phyloP scores from a whole-genome alignment of 2,329 filamentous ascomycete genomes.

The Aspergillus uvarum region DNA sequence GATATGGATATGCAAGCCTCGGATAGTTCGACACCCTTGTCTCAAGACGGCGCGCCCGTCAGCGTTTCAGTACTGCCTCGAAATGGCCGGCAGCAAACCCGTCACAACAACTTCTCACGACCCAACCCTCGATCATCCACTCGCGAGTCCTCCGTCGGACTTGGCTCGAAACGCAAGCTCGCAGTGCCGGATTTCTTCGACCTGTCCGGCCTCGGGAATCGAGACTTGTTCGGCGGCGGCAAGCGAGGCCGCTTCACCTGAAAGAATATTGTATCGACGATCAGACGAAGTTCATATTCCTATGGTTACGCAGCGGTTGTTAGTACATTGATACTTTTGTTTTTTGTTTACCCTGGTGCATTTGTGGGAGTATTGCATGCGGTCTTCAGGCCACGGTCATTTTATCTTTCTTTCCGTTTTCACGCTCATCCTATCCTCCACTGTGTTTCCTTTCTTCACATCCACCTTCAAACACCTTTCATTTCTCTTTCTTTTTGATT shows the following conservation, averaged over 20 bases:
- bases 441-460: slow-evolving; percentile 10
- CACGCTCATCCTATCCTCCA: slow-evolving; percentile 11
- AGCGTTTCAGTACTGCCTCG: slow-evolving; percentile 47
- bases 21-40: slow-evolving; percentile 33
- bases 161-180: slow-evolving; percentile 51
- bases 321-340: slow-evolving; percentile 24
- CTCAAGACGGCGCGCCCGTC: slow-evolving; percentile 38
- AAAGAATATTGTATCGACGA: slow-evolving; percentile 33
- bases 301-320: slow-evolving; percentile 34
- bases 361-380: slow-evolving; percentile 35
- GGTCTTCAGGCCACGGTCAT: slow-evolving; percentile 17
- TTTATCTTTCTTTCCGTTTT: slow-evolving; percentile 19
- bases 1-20: slow-evolving; percentile 47
- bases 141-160: slow-evolving; percentile 38
- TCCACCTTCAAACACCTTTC: slow-evolving; percentile 14
- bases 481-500: slow-evolving; percentile 14
- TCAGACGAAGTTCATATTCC: slow-evolving; percentile 35
- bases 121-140: slow-evolving; percentile 38
- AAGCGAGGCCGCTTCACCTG: slow-evolving; percentile 50
- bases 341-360: slow-evolving; percentile 31
- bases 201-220: slow-evolving; percentile 46
- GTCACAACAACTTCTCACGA: slow-evolving; percentile 40
- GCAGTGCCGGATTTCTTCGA: slow-evolving; percentile 52
- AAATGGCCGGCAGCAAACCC: slow-evolving; percentile 40
- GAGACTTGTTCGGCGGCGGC: slow-evolving; percentile 46